Evolutionary conservation across 1,284 basidiomycete species (phyloP).

Genomic region (Agroathelia rolfsii): DNA sequence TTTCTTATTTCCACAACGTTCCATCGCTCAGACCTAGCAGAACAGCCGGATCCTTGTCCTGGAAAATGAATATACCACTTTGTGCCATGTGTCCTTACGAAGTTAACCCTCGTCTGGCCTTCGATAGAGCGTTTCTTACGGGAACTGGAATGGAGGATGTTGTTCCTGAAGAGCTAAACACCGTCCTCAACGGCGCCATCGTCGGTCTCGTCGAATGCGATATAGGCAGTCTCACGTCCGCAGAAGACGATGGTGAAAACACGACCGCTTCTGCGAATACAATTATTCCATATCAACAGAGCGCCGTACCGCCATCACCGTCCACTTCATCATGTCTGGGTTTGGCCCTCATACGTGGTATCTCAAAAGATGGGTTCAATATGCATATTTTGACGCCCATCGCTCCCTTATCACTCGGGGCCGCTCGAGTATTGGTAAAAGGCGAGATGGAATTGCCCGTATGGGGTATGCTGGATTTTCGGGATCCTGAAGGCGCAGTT

Average conservation of each 20-base stretch:
- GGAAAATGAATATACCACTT: conserved; percentile 67
- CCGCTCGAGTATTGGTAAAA: conserved; percentile 53
- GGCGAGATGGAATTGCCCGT: conserved; percentile 84
- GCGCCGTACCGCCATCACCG: conserved; percentile 40
- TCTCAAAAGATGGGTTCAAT: conserved; percentile 28
- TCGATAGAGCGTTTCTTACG: conserved; percentile 54
- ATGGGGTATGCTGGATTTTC: conserved; percentile 80
- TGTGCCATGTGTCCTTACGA: conserved; percentile 61
- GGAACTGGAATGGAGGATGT: conserved; percentile 74
- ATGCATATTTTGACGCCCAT: conserved; percentile 76
- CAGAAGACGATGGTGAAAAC: conserved; percentile 7
- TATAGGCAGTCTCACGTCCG: conserved; percentile 26
- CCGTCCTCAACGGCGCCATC: conserved; percentile 74
- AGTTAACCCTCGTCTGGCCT: conserved; percentile 40
- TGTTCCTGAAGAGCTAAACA: conserved; percentile 48
- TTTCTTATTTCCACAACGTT: conserved; percentile 81
- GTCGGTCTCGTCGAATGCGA: conserved; percentile 61
- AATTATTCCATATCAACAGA: conserved; percentile 48
- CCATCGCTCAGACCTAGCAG: conserved; percentile 29
- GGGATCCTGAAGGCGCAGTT: conserved; percentile 29
- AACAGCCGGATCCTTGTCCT: conserved; percentile 22
- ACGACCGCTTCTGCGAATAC: neutral
- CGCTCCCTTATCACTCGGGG: conserved; percentile 32
- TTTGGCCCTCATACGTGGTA: conserved; percentile 63
- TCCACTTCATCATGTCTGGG: conserved; percentile 53